Conservation (phyloP, 371 early-diverging fungal species). For the Capniomyces stellatus region DNA sequence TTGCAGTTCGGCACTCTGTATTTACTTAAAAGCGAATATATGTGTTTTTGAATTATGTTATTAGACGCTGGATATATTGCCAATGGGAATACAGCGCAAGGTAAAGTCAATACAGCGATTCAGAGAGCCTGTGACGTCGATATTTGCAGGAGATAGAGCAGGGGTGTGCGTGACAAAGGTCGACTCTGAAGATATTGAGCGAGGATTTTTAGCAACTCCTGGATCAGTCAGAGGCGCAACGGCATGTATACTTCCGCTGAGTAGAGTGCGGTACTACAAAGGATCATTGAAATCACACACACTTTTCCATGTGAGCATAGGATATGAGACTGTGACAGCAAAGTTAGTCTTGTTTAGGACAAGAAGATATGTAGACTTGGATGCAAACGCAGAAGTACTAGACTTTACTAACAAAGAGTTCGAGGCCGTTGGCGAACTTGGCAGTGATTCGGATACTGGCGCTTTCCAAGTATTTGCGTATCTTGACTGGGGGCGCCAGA, state of each 20-base stretch:
- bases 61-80: neutral
- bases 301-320: neutral
- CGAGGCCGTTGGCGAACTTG: neutral
- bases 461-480: neutral
- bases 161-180: neutral
- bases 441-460: too few species aligned
- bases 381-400: neutral
- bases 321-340: neutral
- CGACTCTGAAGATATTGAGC: neutral
- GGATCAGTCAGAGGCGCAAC: neutral
- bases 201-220: neutral
- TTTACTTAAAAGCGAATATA: too few species aligned
- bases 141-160: neutral
- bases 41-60: too few species aligned
- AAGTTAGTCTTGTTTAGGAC: neutral
- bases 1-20: too few species aligned
- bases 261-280: neutral
- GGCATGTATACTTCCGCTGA: neutral
- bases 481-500: neutral
- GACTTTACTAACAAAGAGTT: neutral
- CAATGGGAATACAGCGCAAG: neutral
- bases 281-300: neutral
- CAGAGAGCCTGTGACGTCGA: neutral
- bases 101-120: slow-evolving; percentile 4
- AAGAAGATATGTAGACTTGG: neutral